These are phyloP conservation scores for Capsicum chinense DNA, from an alignment of 257 asterid genomes.

Conservation along the genomic window DNA sequence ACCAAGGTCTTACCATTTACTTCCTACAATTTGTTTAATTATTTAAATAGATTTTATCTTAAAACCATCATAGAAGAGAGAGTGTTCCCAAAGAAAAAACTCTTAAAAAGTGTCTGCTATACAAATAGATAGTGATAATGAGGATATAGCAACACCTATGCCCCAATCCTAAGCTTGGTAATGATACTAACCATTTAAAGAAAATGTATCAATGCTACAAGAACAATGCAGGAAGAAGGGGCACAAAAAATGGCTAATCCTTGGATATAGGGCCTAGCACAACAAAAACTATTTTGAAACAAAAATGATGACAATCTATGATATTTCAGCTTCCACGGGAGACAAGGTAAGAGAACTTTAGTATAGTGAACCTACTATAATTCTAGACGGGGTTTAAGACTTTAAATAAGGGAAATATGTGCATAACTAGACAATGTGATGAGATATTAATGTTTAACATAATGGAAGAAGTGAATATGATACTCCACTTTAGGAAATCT, in stretches of 20 bases:
- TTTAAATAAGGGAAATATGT: conserved; percentile 13
- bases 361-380: neutral
- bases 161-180: neutral
- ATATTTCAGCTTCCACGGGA: conserved; percentile 18
- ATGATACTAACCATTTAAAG: neutral
- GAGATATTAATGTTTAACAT: too few species aligned
- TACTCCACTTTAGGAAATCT: too few species aligned
- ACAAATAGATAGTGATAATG: neutral
- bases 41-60: neutral
- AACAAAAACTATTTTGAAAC: neutral
- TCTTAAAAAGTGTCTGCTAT: neutral
- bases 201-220: neutral
- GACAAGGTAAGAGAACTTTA: neutral
- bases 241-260: neutral
- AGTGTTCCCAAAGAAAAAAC: neutral
- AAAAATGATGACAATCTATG: neutral
- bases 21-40: neutral
- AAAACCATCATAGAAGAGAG: neutral
- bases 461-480: too few species aligned
- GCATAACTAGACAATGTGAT: too few species aligned
- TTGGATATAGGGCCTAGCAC: neutral
- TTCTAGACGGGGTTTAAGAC: neutral
- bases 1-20: neutral
- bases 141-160: neutral
- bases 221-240: neutral